phyloP scores from a whole-genome alignment of 208 protist genomes.

The Leishmania tarentolae region DNA sequence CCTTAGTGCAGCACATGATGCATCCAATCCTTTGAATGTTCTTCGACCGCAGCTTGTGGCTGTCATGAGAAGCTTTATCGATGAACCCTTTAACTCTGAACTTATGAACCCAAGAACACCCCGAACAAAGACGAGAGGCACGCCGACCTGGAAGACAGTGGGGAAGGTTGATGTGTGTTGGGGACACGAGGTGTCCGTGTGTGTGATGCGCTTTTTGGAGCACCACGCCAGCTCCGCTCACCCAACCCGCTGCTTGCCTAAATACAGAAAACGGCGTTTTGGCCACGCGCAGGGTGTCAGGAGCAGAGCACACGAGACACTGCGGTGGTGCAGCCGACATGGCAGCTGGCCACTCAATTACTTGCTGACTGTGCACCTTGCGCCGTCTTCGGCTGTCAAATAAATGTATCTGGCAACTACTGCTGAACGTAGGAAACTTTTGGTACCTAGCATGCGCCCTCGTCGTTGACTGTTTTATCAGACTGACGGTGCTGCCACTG shows the following conservation, averaged over 20 bases:
- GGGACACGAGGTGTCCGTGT: too few species aligned
- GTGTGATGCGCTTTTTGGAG: neutral
- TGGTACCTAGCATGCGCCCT: neutral
- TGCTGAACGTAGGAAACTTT: neutral
- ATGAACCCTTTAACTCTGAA: constrained; percentile 40
- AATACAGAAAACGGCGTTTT: neutral
- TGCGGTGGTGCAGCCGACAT: neutral
- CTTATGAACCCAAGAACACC: neutral
- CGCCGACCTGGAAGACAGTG: too few species aligned
- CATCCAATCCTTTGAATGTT: constrained; percentile 28
- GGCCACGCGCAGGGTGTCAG: too few species aligned
- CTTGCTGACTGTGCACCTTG: neutral
- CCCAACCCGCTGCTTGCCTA: too few species aligned
- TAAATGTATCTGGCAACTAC: neutral
- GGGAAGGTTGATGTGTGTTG: too few species aligned
- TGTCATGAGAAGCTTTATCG: constrained; percentile 24
- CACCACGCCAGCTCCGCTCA: neutral
- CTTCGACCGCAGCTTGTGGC: constrained; percentile 6
- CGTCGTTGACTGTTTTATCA: neutral
- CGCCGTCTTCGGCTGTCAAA: neutral
- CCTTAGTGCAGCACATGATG: neutral
- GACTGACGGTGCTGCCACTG: neutral
- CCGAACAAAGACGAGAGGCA: neutral
- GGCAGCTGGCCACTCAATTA: neutral
- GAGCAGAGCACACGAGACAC: too few species aligned